Evolutionary conservation across 768 basidiomycete genomes (phyloP).

Genomic region (Collybia sordida): DNA sequence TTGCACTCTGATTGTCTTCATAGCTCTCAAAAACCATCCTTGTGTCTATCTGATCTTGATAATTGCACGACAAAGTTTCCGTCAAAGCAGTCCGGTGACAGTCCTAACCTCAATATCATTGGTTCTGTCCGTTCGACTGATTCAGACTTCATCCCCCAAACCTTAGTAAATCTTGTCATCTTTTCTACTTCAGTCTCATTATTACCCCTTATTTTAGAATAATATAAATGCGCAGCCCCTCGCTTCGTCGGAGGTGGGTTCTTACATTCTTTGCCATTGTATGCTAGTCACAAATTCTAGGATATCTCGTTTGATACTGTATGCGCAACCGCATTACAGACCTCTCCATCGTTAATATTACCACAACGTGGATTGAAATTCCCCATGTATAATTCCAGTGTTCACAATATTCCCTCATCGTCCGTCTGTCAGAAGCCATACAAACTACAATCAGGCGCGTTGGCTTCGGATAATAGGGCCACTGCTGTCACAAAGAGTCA

Average conservation of each 20-base stretch:
- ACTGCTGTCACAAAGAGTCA: too few species aligned
- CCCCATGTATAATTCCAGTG: too few species aligned
- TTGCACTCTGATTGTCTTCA: conserved; percentile 27
- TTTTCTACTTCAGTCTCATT: background rate
- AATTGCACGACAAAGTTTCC: background rate
- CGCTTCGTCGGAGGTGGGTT: background rate
- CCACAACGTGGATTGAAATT: too few species aligned
- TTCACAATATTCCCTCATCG: too few species aligned
- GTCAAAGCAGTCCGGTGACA: background rate
- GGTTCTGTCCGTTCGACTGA: conserved; percentile 10
- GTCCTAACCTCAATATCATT: conserved; percentile 1
- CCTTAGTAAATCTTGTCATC: conserved; percentile 6
- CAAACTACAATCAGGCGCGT: background rate
- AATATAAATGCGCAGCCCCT: conserved; percentile 1
- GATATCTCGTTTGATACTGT: conserved; percentile 4
- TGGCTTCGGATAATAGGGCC: background rate
- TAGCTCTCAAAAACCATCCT: conserved; percentile 19
- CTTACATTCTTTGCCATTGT: background rate
- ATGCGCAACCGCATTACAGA: background rate
- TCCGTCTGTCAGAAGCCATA: too few species aligned
- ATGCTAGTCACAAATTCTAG: background rate
- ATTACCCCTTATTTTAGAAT: conserved; percentile 2
- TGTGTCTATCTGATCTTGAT: background rate
- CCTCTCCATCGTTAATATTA: too few species aligned
- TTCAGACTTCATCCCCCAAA: conserved; percentile 21